Conservation (phyloP, 1,284 basidiomycete species). For the Somion occarium region DNA sequence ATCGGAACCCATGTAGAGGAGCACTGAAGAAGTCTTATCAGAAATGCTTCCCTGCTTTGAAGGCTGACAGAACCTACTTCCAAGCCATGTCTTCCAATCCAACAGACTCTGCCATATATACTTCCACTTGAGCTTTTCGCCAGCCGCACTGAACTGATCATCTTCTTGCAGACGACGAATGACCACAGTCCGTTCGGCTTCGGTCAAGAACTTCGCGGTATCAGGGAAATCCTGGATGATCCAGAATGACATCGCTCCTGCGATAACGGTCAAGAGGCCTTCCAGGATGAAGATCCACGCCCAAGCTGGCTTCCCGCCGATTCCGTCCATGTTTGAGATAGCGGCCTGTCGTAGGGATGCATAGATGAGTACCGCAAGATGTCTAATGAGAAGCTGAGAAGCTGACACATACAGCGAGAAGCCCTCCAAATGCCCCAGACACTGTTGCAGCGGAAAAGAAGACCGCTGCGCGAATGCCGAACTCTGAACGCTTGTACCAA, state of each 20-base stretch:
- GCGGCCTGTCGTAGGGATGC: conserved; percentile 50
- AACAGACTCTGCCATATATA: conserved; percentile 56
- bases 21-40: conserved; percentile 31
- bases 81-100: conserved; percentile 75
- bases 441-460: conserved; percentile 75
- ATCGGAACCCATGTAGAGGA: conserved; percentile 52
- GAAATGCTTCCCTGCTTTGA: neutral
- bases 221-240: conserved; percentile 81
- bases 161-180: conserved; percentile 66
- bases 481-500: conserved; percentile 57
- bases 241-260: conserved; percentile 65
- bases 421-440: conserved; percentile 67
- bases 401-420: conserved; percentile 48
- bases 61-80: conserved; percentile 34
- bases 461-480: conserved; percentile 58
- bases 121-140: conserved; percentile 57
- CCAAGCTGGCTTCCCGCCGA: conserved; percentile 57
- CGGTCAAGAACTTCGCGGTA: conserved; percentile 70
- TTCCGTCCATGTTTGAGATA: conserved; percentile 62
- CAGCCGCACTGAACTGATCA: conserved; percentile 68
- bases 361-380: neutral
- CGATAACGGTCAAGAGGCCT: conserved; percentile 61
- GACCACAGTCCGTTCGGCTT: conserved; percentile 64
- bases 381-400: conserved; percentile 1
- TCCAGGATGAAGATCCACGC: conserved; percentile 75